Base-by-base conservation (phyloP, 495 filamentous ascomycete genomes). In the Elasticomyces elasticus region DNA sequence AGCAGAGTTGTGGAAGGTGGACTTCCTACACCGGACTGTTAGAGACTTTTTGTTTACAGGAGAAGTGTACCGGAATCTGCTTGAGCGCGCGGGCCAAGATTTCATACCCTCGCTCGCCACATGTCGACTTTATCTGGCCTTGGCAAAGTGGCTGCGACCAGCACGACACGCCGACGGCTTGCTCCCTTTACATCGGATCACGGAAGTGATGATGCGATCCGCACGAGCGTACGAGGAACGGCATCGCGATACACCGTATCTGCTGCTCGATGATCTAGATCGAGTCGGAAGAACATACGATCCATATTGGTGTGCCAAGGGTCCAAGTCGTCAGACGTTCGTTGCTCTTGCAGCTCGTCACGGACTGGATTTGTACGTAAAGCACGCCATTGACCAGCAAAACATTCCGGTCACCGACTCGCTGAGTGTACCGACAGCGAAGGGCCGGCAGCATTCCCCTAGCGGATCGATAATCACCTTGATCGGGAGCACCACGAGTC, bases 11-110 rank as follows among this genome's bases (percentile, higher is more conserved):
- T 13, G 10, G 47, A 19, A 19, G 11, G 47, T 49, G 10, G 47
- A 33, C 23, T 49, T 49, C 33, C 26, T 49, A 19, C 47, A 49
- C 33, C 47, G 47, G 19, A 49, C 47, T 31, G 47, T 49, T 6
- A 23, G 47, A 3, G 47, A 49, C 33, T 33, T 33, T 15, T 33
- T 33, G 30, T 33, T 33, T 15, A 33, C 30, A 7, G 30, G 30
- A 33, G 30, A 33, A 7, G 30, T 33, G 30, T 33, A 33, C 30
- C 30, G 30, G 7, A 33, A 33, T 33, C 15, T 33, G 15, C 30
- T 33, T 15, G 30, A 33, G 30, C 30, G 30, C 7, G 30, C 30
- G 30, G 30, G 30, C 7, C 30, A 7, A 15, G 30, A 33, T 7
- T 33, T 33, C 30, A 33, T 33, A 7, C 30, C 30, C 15, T 33